Base-by-base conservation (phyloP, 2,329 filamentous ascomycete species). In the Monosporascus cannonballus region DNA sequence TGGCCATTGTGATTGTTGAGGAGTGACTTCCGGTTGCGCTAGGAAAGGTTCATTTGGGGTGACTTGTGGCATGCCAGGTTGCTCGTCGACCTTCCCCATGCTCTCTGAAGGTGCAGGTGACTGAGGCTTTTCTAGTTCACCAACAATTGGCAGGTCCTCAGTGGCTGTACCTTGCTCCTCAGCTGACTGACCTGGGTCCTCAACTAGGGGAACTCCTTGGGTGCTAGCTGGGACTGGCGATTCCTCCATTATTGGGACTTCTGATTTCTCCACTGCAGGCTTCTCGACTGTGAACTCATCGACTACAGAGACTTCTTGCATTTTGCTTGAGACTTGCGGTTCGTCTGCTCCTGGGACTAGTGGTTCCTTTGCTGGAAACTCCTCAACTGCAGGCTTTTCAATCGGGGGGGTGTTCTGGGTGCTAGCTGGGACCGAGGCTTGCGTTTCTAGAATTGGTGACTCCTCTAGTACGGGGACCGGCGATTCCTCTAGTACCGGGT, bases 71-170 rank as follows among this genome's bases (percentile, higher is more conserved):
- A 9, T 38, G n/a, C 3, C 4, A 37, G 17, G n/a, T 15, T 37
- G n/a, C 18, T 17, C 47, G 17, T 9, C 20, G 7, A 11, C 36
- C n/a, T 49, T 30, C 38, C 50, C 53, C 39, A 57, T 53, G 53
- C 37, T 56, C 55, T 54, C 60, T 46, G 41, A 24, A 18, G 36
- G 17, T 4, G 44, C 47, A 18, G 55, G 25, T n/a, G 38, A 22
- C 6, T 59, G 55, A 30, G 45, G 24, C n/a, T 30, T 30, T 27
- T 14, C 42, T 46, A 25, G 42, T 46, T 46, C 42, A 46, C 24
- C 7, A 30, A 17, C 15, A 27, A 6, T 46, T 46, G 42, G 24
- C 6, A 46, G 42, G 36, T 39, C 48, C 7, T 42, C 15, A 27
- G 36, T 39, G 22, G 27, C 48, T 4, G 38, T 37, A 47, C 42